A percentile compares a stretch with the other conserved stretches of the same genome.
phyloP scores from a whole-genome alignment of 1,284 basidiomycete genomes.

The Ganoderma sp. region DNA sequence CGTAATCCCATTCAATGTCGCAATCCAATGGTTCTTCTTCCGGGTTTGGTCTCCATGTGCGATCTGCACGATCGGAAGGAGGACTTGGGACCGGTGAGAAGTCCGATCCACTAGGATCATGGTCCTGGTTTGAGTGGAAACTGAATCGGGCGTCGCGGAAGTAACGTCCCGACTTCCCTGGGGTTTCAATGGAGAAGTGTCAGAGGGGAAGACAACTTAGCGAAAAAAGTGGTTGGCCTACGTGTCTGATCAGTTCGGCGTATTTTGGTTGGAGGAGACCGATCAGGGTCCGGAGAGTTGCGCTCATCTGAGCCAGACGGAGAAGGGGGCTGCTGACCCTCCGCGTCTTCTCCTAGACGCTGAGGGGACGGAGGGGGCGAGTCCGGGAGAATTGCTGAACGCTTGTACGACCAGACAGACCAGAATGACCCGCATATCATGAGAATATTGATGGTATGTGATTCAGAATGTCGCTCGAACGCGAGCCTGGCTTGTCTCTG shows the following conservation, averaged over 20 bases:
- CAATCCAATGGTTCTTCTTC: background rate
- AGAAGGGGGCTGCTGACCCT: too few species aligned
- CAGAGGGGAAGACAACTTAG: too few species aligned
- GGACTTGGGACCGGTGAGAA: background rate
- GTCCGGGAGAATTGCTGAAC: too few species aligned
- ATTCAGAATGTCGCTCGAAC: background rate
- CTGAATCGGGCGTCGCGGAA: too few species aligned
- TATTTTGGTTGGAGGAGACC: background rate
- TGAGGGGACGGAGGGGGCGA: too few species aligned
- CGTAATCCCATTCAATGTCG: background rate
- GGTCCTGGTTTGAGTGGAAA: too few species aligned
- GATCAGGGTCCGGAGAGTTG: background rate
- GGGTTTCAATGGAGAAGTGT: too few species aligned
- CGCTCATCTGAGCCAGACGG: background rate
- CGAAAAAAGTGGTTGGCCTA: background rate
- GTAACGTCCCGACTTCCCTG: too few species aligned
- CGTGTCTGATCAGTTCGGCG: too few species aligned
- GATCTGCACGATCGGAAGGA: background rate
- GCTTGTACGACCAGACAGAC: background rate
- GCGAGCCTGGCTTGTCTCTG: background rate
- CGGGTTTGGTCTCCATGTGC: background rate
- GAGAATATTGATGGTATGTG: background rate
- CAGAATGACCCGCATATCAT: background rate
- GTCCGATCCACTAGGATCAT: background rate
- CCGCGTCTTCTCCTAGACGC: too few species aligned